Conservation (phyloP, 495 filamentous ascomycete species). For the Penicillium bialowiezense region DNA sequence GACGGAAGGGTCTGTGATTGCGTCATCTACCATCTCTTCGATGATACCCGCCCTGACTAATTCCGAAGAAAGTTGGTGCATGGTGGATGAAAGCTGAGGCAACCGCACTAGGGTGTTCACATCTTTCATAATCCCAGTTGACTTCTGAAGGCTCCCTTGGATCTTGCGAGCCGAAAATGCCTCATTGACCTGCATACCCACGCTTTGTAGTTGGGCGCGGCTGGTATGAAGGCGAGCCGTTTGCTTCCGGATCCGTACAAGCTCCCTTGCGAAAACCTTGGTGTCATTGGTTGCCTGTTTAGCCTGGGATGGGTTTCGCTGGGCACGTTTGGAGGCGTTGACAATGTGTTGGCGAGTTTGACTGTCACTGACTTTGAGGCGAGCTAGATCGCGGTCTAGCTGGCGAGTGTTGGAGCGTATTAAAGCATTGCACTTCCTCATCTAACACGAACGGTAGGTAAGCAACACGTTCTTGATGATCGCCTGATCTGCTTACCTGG, state of each 20-base stretch:
- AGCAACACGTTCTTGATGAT: too few species aligned
- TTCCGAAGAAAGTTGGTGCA: conserved; percentile 85
- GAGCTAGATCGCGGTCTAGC: conserved; percentile 85
- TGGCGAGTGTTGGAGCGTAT: conserved; percentile 90
- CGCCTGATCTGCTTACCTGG: conserved; percentile 56
- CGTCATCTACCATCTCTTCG: conserved; percentile 93
- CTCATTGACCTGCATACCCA: conserved; percentile 97
- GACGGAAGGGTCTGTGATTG: conserved; percentile 67
- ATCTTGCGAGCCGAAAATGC: conserved; percentile 96
- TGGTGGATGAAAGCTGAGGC: conserved; percentile 84
- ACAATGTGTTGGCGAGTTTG: conserved; percentile 88
- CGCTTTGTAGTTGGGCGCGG: conserved; percentile 88
- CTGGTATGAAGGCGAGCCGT: conserved; percentile 70
- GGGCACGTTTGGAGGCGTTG: conserved; percentile 70
- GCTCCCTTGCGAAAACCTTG: conserved; percentile 82
- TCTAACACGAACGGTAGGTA: conserved; percentile 46
- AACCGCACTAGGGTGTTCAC: conserved; percentile 83
- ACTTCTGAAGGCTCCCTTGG: conserved; percentile 83
- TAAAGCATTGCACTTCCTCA: conserved; percentile 92
- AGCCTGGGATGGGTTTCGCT: conserved; percentile 70
- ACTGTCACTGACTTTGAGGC: conserved; percentile 69
- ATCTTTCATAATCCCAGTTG: conserved; percentile 93
- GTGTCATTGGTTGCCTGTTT: conserved; percentile 74
- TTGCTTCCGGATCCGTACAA: conserved; percentile 78
- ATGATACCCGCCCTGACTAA: conserved; percentile 93